A percentile compares a stretch with the other conserved stretches of the same genome.
phyloP scores from a whole-genome alignment of 108 stramenopile species.

The Conticribra guillardii region DNA sequence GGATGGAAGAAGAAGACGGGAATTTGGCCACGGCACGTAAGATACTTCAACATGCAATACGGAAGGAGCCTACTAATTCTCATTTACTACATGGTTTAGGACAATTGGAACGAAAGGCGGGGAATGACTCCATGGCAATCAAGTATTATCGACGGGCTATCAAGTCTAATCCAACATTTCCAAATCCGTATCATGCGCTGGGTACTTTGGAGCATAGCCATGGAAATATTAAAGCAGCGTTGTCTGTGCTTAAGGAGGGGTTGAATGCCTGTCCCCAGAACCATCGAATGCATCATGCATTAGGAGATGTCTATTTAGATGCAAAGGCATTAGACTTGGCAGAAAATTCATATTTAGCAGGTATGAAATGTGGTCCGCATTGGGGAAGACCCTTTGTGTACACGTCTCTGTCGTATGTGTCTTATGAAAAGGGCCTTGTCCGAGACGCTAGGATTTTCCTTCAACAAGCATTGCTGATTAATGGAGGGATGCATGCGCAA shows the following conservation, averaged over 20 bases:
- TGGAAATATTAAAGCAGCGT: slow-evolving; percentile 71
- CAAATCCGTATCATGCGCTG: slow-evolving; percentile 81
- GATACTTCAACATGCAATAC: slow-evolving; percentile 57
- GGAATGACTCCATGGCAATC: slow-evolving; percentile 40
- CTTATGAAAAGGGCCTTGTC: slow-evolving; percentile 66
- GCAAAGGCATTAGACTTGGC: slow-evolving; percentile 76
- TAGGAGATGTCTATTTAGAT: slow-evolving; percentile 79
- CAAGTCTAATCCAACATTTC: slow-evolving; percentile 56
- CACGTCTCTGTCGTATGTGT: slow-evolving; percentile 66
- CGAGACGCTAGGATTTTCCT: slow-evolving; percentile 58
- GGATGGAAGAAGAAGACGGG: slow-evolving; percentile 70
- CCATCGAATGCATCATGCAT: slow-evolving; percentile 82
- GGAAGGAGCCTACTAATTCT: slow-evolving; percentile 49
- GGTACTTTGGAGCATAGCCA: slow-evolving; percentile 69
- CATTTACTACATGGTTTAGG: slow-evolving; percentile 77
- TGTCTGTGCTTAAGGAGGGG: slow-evolving; percentile 66
- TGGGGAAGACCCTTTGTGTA: slow-evolving; percentile 70
- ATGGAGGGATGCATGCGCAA: slow-evolving; percentile 70
- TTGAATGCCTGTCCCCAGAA: slow-evolving; percentile 66
- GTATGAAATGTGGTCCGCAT: slow-evolving; percentile 54
- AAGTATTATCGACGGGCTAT: slow-evolving; percentile 62
- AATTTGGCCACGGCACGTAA: slow-evolving; percentile 48
- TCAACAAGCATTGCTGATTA: slow-evolving; percentile 51
- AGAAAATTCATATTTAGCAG: slow-evolving; percentile 60
- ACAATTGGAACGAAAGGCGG: slow-evolving; percentile 53